Percentiles rank a stretch among this genome's conserved stretches.
Conservation (phyloP, 176 grass and related monocot genomes). For the Typha latifolia region DNA sequence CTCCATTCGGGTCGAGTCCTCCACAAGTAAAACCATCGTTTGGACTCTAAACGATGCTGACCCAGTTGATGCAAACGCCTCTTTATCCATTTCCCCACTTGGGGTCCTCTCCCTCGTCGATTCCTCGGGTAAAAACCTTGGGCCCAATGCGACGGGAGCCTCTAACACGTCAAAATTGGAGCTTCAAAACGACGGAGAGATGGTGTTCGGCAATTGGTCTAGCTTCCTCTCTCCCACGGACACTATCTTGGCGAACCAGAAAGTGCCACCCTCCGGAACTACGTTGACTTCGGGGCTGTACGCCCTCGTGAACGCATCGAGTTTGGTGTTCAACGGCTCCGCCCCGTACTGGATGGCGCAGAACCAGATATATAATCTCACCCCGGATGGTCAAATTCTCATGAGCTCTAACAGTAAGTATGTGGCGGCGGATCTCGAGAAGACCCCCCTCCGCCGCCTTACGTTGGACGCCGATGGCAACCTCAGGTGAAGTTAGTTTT, state of each 20-base stretch:
- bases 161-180: neutral
- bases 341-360: neutral
- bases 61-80: constrained; percentile 9
- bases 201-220: constrained; percentile 25
- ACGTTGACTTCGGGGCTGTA: constrained; percentile 35
- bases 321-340: constrained; percentile 7
- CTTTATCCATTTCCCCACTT: constrained; percentile 15
- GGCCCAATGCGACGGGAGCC: neutral
- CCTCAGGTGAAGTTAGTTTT: constrained; percentile 9
- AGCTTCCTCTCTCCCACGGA: constrained; percentile 31
- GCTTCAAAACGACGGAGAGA: constrained; percentile 25
- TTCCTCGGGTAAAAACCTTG: constrained; percentile 13
- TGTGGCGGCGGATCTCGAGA: constrained; percentile 39
- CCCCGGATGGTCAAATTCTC: constrained; percentile 19
- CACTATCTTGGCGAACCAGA: constrained; percentile 61
- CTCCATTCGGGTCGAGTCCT: constrained; percentile 44
- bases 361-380: constrained; percentile 17
- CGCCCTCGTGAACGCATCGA: constrained; percentile 10
- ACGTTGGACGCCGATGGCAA: constrained; percentile 72
- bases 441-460: constrained; percentile 37
- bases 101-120: constrained; percentile 31
- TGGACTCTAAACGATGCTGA: constrained; percentile 26
- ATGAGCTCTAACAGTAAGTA: neutral
- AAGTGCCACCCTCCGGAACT: neutral
- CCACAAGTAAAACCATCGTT: constrained; percentile 10